These are phyloP conservation scores for Sporormia fimetaria DNA, from an alignment of 495 filamentous ascomycete species.

Conservation along the genomic window DNA sequence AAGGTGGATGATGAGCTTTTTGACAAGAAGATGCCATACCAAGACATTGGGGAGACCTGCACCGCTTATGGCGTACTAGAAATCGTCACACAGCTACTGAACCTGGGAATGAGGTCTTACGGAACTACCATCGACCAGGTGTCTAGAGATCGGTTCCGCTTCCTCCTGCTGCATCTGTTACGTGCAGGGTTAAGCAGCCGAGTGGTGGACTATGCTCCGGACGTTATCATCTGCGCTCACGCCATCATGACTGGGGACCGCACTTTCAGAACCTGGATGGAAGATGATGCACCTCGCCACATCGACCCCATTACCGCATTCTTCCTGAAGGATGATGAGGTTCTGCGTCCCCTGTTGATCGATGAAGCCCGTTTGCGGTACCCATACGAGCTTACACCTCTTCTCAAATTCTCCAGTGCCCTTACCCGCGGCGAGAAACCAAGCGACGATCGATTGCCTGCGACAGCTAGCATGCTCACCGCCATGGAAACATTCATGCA, in stretches of 20 bases:
- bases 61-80: constrained; percentile 7
- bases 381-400: constrained; percentile 77
- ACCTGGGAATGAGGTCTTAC: constrained; percentile 8
- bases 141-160: constrained; percentile 13
- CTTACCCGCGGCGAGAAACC: constrained; percentile 36
- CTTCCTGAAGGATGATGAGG: constrained; percentile 40
- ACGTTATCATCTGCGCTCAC: constrained; percentile 13
- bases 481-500: constrained; percentile 63
- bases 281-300: background rate
- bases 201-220: constrained; percentile 14
- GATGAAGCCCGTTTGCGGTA: constrained; percentile 58
- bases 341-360: constrained; percentile 47
- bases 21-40: constrained; percentile 6
- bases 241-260: constrained; percentile 13
- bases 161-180: constrained; percentile 14
- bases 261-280: constrained; percentile 11
- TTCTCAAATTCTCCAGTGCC: constrained; percentile 54
- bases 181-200: constrained; percentile 12
- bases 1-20: constrained; percentile 7
- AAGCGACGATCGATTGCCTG: constrained; percentile 38
- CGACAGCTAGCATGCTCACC: constrained; percentile 44
- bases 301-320: constrained; percentile 14
- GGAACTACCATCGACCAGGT: constrained; percentile 13
- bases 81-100: constrained; percentile 7
- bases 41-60: constrained; percentile 15